These are phyloP conservation scores for Hansenula lynferdii DNA, from an alignment of 1,139 yeast species.

Conservation along the genomic window DNA sequence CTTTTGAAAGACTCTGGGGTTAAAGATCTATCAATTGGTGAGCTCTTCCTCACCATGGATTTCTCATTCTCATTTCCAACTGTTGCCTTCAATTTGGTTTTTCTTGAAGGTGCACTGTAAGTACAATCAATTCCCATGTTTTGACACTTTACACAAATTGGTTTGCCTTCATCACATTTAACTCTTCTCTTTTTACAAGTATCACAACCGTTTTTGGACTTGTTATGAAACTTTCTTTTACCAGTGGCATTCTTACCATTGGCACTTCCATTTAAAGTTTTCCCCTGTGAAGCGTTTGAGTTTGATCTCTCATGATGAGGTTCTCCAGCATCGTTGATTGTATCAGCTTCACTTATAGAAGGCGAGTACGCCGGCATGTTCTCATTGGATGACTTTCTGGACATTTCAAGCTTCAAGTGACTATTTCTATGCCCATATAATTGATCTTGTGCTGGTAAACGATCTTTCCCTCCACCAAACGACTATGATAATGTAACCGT, in stretches of 20 bases:
- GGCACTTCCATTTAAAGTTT: neutral
- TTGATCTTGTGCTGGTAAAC: neutral
- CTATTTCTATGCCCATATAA: neutral
- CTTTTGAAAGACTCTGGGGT: neutral
- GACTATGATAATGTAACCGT: too few species aligned
- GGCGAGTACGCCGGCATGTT: neutral
- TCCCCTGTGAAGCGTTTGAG: neutral
- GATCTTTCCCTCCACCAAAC: too few species aligned
- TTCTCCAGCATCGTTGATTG: too few species aligned
- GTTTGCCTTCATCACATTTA: slow-evolving; percentile 87
- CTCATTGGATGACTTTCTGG: neutral
- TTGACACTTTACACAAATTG: slow-evolving; percentile 72
- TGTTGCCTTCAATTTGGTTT: too few species aligned
- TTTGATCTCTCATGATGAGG: neutral
- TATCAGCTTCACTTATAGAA: too few species aligned
- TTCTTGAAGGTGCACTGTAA: slow-evolving; percentile 30
- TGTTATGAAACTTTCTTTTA: slow-evolving; percentile 71
- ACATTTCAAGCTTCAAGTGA: neutral
- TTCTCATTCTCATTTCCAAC: too few species aligned
- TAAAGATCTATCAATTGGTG: neutral
- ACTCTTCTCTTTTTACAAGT: slow-evolving; percentile 87
- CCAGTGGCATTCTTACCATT: slow-evolving; percentile 33
- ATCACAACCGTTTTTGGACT: slow-evolving; percentile 82
- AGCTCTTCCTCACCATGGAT: neutral
- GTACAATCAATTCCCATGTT: slow-evolving; percentile 76